Evolutionary conservation across 2,329 filamentous ascomycete genomes (phyloP).

Genomic region (Ophiognomonia clavigignenti-juglandacearum): DNA sequence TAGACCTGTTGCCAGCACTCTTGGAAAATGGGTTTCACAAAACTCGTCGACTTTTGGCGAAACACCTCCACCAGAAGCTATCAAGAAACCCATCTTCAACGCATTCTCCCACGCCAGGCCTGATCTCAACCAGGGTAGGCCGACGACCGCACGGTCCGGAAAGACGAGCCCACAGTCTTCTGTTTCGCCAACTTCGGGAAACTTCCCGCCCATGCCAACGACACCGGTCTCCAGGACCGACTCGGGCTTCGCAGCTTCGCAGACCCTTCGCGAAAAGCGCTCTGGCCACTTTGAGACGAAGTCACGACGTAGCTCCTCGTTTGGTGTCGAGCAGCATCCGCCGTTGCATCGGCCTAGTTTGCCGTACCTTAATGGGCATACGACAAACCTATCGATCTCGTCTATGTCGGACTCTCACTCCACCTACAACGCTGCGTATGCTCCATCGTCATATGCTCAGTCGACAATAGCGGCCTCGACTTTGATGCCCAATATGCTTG

Average conservation of each 20-base stretch:
- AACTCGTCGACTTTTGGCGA: conserved; percentile 86
- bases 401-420: conserved; percentile 62
- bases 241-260: conserved; percentile 81
- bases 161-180: conserved; percentile 59
- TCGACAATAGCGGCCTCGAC: conserved; percentile 83
- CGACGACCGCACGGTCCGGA: conserved; percentile 66
- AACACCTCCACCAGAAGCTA: conserved; percentile 44
- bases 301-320: conserved; percentile 89
- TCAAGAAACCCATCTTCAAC: conserved; percentile 75
- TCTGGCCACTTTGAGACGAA: conserved; percentile 81
- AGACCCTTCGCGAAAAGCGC: conserved; percentile 86
- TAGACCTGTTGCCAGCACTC: conserved; percentile 61
- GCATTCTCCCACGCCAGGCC: conserved; percentile 76
- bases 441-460: conserved; percentile 77
- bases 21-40: conserved; percentile 82
- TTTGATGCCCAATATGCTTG: conserved; percentile 78
- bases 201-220: conserved; percentile 70
- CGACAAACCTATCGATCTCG: conserved; percentile 54
- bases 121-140: conserved; percentile 67
- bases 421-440: conserved; percentile 64
- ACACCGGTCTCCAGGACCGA: conserved; percentile 86
- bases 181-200: conserved; percentile 71
- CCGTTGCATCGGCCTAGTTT: conserved; percentile 64
- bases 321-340: conserved; percentile 69
- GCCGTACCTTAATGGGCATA: conserved; percentile 67